Conservation (phyloP, 257 asterid species). For the Datura wrightii region DNA sequence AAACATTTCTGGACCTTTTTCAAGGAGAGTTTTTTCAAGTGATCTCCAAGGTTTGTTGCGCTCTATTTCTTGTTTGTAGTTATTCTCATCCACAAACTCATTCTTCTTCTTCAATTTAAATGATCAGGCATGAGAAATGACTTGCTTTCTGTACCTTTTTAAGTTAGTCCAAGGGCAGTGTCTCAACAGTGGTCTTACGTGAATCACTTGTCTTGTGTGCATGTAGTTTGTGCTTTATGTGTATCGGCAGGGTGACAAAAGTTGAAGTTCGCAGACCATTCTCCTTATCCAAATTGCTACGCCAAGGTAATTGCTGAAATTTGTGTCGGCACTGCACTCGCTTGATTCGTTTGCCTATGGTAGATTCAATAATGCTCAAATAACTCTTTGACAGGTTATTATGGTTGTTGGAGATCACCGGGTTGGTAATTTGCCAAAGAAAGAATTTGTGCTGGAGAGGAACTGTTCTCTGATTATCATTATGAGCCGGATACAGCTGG, state of each 20-base stretch:
- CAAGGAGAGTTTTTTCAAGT: no score
- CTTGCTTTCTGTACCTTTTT: background rate
- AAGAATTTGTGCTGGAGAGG: conserved; percentile 80
- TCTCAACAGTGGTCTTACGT: background rate
- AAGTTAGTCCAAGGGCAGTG: conserved; percentile 3
- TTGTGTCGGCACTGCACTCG: background rate
- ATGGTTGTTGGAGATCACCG: conserved; percentile 95
- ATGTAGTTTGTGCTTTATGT: conserved; percentile 92
- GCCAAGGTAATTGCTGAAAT: conserved; percentile 65
- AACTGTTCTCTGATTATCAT: conserved; percentile 83
- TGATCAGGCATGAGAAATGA: conserved; percentile 45
- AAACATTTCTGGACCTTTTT: no score
- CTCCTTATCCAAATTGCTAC: conserved; percentile 93
- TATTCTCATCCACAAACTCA: no score
- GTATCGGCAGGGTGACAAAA: conserved; percentile 86
- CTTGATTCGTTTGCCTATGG: conserved; percentile 6
- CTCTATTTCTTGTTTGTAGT: no score
- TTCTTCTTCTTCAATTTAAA: conserved; percentile 29
- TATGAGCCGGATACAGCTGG: conserved; percentile 77
- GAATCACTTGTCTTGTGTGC: conserved; percentile 34
- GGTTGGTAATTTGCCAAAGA: conserved; percentile 90
- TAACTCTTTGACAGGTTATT: conserved; percentile 66
- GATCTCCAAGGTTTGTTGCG: no score
- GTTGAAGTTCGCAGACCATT: conserved; percentile 91
- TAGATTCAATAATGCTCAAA: background rate